A percentile compares a stretch with the other conserved stretches of the same genome.
Conservation (phyloP, 768 basidiomycete genomes). For the Podaxis pistillaris region DNA sequence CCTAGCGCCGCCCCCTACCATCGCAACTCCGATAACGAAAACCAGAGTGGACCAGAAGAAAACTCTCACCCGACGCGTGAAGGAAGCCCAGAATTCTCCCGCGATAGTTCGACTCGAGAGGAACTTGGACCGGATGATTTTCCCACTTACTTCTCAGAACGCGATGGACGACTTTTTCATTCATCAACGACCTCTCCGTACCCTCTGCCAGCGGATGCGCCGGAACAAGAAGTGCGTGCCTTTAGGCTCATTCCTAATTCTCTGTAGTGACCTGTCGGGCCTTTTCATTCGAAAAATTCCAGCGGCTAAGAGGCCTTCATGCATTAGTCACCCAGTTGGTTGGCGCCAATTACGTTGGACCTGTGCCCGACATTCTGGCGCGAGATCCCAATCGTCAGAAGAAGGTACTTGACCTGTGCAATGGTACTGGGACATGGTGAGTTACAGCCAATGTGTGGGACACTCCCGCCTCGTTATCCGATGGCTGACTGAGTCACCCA, state of each 20-base stretch:
- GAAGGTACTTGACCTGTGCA: slow-evolving; percentile 72
- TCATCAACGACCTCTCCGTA: slow-evolving; percentile 64
- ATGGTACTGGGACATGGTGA: slow-evolving; percentile 73
- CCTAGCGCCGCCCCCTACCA: neutral
- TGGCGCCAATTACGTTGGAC: slow-evolving; percentile 59
- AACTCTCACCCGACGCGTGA: neutral
- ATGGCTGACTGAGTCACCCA: slow-evolving; percentile 10
- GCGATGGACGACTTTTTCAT: slow-evolving; percentile 63
- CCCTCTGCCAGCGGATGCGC: slow-evolving; percentile 69
- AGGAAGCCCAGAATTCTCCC: neutral
- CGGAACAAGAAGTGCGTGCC: slow-evolving; percentile 61
- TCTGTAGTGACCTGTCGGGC: neutral
- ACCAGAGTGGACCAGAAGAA: slow-evolving; percentile 1
- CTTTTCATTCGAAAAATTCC: slow-evolving; percentile 4
- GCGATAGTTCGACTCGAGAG: slow-evolving; percentile 16
- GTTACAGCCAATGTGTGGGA: slow-evolving; percentile 21
- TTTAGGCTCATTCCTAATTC: neutral
- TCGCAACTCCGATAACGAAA: slow-evolving; percentile 9
- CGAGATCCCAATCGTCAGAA: slow-evolving; percentile 37
- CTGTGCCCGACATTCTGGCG: slow-evolving; percentile 52
- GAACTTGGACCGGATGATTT: slow-evolving; percentile 55
- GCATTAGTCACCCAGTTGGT: slow-evolving; percentile 46
- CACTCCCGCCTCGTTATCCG: slow-evolving; percentile 18
- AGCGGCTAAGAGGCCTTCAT: slow-evolving; percentile 59
- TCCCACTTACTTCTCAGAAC: slow-evolving; percentile 57